phyloP scores from a whole-genome alignment of 139 green algal species.

The Chlamydomonas sp. region DNA sequence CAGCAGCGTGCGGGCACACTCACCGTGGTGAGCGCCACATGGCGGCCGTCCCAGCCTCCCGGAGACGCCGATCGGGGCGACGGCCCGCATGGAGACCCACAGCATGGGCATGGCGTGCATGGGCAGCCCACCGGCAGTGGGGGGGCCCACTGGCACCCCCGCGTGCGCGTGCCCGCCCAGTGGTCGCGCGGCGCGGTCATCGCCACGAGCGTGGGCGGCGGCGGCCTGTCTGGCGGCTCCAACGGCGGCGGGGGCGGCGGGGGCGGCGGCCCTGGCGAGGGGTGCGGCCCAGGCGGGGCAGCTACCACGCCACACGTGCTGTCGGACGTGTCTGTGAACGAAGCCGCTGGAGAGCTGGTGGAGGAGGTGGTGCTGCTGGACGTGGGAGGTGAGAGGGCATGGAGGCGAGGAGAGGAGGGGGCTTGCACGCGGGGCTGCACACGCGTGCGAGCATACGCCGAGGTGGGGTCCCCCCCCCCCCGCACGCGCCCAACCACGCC shows the following conservation, averaged over 20 bases:
- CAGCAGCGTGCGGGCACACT: too few species aligned
- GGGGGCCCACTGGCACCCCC: too few species aligned
- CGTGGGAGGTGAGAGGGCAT: slow-evolving; percentile 50
- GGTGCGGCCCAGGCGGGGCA: not conserved
- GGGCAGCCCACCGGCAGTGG: too few species aligned
- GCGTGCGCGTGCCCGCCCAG: too few species aligned
- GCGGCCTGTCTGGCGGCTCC: not conserved
- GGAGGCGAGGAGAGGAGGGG: not conserved
- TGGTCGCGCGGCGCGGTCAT: not conserved
- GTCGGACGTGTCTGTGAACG: slow-evolving; percentile 6
- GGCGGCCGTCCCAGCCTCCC: too few species aligned
- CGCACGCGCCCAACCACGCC: not conserved
- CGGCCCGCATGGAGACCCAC: too few species aligned
- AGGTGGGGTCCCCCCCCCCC: not conserved
- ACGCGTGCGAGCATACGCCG: not conserved
- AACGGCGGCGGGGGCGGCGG: not conserved
- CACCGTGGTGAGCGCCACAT: too few species aligned
- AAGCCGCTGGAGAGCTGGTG: slow-evolving; percentile 18
- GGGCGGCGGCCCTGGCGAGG: not conserved
- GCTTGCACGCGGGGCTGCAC: not conserved
- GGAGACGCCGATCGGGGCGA: too few species aligned
- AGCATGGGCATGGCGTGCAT: too few species aligned
- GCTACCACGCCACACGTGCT: not conserved
- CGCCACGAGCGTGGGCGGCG: not conserved
- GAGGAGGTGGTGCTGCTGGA: slow-evolving; percentile 76